phyloP scores from a whole-genome alignment of 169 alveolate genomes.

The Plasmodium malariae region DNA sequence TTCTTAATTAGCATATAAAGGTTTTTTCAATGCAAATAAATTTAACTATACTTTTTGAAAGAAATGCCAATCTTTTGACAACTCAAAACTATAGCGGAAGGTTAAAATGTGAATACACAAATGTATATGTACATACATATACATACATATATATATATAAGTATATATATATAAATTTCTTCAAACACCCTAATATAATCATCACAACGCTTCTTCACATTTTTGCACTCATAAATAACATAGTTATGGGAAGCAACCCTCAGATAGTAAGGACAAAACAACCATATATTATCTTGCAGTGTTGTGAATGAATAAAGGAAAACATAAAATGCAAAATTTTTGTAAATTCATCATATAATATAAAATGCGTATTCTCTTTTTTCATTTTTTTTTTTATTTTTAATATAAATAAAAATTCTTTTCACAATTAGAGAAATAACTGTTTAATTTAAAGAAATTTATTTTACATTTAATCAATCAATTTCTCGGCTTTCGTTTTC shows the following conservation, averaged over 20 bases:
- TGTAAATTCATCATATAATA: too few species aligned
- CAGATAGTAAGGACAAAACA: neutral
- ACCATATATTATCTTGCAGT: too few species aligned
- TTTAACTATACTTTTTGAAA: neutral
- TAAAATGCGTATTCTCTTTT: too few species aligned
- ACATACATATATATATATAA: neutral
- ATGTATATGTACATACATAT: neutral
- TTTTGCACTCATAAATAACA: neutral
- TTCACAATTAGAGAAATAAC: too few species aligned
- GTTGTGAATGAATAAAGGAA: too few species aligned
- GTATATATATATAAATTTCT: too few species aligned
- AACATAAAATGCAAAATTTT: too few species aligned
- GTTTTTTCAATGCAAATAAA: slow-evolving; percentile 13
- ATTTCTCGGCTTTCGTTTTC: too few species aligned
- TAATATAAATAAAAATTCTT: too few species aligned
- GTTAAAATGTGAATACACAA: neutral
- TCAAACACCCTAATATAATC: neutral
- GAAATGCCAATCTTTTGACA: slow-evolving; percentile 26
- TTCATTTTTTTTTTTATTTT: too few species aligned
- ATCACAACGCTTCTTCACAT: neutral
- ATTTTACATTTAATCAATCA: too few species aligned
- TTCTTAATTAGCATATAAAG: neutral
- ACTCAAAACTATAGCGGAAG: neutral
- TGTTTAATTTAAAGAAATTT: too few species aligned
- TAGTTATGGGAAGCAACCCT: neutral